Conservation (phyloP, 2,329 filamentous ascomycete genomes). For the Microcyclospora tardicrescens region DNA sequence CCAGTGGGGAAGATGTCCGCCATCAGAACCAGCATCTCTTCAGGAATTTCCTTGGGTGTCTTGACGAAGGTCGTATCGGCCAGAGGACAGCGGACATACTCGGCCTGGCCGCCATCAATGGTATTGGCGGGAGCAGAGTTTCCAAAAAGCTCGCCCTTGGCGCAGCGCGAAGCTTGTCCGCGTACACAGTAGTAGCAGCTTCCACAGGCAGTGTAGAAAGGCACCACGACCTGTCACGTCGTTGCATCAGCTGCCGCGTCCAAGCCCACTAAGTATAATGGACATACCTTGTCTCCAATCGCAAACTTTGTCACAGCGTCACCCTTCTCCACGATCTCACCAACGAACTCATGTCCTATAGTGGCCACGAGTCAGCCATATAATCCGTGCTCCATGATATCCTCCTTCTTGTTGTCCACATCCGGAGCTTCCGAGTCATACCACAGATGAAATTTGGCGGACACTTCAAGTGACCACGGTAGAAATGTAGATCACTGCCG, state of each 20-base stretch:
- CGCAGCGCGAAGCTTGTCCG: slow-evolving; percentile 65
- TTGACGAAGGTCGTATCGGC: slow-evolving; percentile 72
- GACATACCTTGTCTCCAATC: slow-evolving; percentile 47
- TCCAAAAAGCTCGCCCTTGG: slow-evolving; percentile 55
- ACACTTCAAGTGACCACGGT: slow-evolving; percentile 65
- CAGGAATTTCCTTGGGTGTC: slow-evolving; percentile 56
- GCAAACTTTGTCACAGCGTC: slow-evolving; percentile 53
- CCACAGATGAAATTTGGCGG: slow-evolving; percentile 51
- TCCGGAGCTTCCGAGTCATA: slow-evolving; percentile 22
- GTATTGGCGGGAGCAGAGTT: slow-evolving; percentile 21
- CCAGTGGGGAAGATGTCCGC: slow-evolving; percentile 81
- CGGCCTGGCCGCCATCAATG: slow-evolving; percentile 20
- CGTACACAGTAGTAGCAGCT: slow-evolving; percentile 76
- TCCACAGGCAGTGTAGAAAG: slow-evolving; percentile 69
- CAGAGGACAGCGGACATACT: slow-evolving; percentile 55
- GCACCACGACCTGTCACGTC: slow-evolving; percentile 51
- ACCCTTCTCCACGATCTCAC: slow-evolving; percentile 56
- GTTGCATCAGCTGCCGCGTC: neutral
- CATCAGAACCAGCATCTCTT: slow-evolving; percentile 71
- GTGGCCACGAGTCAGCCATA: too few species aligned
- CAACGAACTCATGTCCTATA: slow-evolving; percentile 63
- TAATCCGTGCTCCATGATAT: too few species aligned
- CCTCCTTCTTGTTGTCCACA: too few species aligned
- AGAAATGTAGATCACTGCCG: slow-evolving; percentile 79
- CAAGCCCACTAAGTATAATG: neutral